phyloP scores from a whole-genome alignment of 148 eudicot genomes.

The Vaccinium vitisidaea region DNA sequence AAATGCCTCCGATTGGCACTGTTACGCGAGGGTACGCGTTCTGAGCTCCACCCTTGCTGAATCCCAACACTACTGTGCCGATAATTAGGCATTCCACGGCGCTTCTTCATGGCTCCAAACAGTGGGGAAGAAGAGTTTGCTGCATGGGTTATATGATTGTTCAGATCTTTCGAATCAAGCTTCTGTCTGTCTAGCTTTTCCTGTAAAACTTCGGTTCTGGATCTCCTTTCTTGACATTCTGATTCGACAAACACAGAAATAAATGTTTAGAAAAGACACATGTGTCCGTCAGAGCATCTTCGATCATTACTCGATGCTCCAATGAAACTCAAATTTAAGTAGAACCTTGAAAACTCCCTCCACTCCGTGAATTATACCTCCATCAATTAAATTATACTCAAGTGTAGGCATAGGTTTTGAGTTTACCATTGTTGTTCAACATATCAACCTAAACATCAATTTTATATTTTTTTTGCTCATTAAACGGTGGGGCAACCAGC shows the following conservation, averaged over 20 bases:
- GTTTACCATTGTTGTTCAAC: neutral
- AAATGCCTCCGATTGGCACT: conserved; percentile 56
- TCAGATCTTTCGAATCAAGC: conserved; percentile 72
- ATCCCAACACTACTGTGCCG: conserved; percentile 42
- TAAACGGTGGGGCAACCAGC: neutral
- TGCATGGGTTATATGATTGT: conserved; percentile 40
- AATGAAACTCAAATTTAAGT: neutral
- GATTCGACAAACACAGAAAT: conserved; percentile 9
- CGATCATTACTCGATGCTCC: neutral
- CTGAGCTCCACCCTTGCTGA: conserved; percentile 89
- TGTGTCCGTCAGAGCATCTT: neutral
- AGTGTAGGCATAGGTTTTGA: neutral
- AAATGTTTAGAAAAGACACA: neutral
- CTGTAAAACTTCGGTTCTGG: conserved; percentile 54
- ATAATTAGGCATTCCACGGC: conserved; percentile 79
- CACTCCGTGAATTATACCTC: neutral
- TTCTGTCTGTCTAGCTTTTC: conserved; percentile 53
- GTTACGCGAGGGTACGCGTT: conserved; percentile 55
- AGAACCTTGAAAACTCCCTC: neutral
- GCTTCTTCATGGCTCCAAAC: conserved; percentile 59
- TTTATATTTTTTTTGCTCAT: neutral
- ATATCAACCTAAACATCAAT: neutral
- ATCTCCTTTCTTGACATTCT: conserved; percentile 78
- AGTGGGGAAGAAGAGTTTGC: conserved; percentile 55
- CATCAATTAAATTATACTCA: neutral